Evolutionary conservation across 345 rosid species (phyloP), one percentile per base, ranked within the genome.

Genomic region (Linum usitatissimum): DNA sequence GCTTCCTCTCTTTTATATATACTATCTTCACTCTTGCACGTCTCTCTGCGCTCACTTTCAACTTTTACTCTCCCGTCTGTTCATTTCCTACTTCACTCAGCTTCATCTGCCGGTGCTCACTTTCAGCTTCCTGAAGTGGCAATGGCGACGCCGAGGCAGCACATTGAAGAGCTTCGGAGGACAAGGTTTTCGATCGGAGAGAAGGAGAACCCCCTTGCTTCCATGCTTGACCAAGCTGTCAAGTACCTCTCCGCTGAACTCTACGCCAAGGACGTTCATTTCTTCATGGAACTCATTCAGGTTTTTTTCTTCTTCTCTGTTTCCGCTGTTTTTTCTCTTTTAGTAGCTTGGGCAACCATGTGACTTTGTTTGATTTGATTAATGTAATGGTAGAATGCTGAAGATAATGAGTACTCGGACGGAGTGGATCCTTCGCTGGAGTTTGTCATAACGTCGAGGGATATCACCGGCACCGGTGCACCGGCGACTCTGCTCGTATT

Each of bases 271-370:
- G 88, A 83, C 67, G 85, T 81, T 4, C 92, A 86, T 68, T 80
- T 84, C 57, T 80, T 86, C n/a, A 84, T 86, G 93, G 89, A 86
- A 30, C 83, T 86, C 2, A 80, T 86, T 12, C 89, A 86, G 85
- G 92, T 76, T 6, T 12, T 3, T 3, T 21, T 59, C n/a, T n/a
- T n/a, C n/a, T n/a, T 12, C 53, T 51, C 20, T 57, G 49, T 61
- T n/a, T 55, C n/a, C n/a, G n/a, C n/a, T 3, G 17, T 18, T 56
- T 17, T 57, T 6, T 6, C 30, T 45, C 18, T 28, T 42, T 68
- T 66, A 63, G 9, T 3, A 56, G 59, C n/a, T n/a, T n/a, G n/a
- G n/a, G n/a, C n/a, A n/a, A n/a, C n/a, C n/a, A n/a, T n/a, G n/a
- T n/a, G n/a, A n/a, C n/a, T n/a, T n/a, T n/a, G n/a, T n/a, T n/a